Base-by-base conservation (phyloP, 2,329 filamentous ascomycete species). In the Penicillium sp. region DNA sequence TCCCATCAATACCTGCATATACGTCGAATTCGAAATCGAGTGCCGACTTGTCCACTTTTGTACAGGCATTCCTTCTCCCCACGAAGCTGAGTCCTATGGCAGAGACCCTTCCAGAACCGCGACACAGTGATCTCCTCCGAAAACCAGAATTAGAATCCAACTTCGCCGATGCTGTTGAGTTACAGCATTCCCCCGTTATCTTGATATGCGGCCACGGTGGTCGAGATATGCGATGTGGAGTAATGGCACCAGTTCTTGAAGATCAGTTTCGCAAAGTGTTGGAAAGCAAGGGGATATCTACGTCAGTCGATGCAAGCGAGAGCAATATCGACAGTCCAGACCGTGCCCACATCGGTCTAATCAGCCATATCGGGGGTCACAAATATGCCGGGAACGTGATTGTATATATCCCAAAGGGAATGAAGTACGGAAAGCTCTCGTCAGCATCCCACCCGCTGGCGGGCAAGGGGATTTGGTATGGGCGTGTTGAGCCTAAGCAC, bases 341-440 rank as follows among this genome's bases (percentile, higher is more conserved):
- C 0, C 73, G 76, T 65, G 76, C 76, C 11, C 78, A 81, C 63
- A 67, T 82, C 58, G 79, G 76, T 5, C 67, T 61, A 52, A 80
- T 97, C 71, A 94, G 89, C 67, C 94, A 98, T 73, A 90, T 97
- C 15, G 94, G 94, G 23, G 94, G 94, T 0, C 94, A 98, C 81
- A 97, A 97, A 82, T 98, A 95, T 80, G 90, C 90, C 44, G 94
- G 94, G 46, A 98, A 98, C 73, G 88, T 97, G 68, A 91, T 98
- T 81, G 82, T 98, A 0, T 98, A 98, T 76, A 85, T 80, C 11
- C 77, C 78, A 2, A 73, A 74, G 1, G 68, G 67, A 15, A 72
- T 78, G 69, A 72, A 58, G 41, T 51, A 67, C 13, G 65, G 63
- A n/a, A 49, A 48, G 4, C 26, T 26, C 31, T 64, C 63, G 19